Percentiles rank a stretch among this genome's conserved stretches.
Conservation (phyloP, 108 stramenopile species). For the Nitzschia putrida region DNA sequence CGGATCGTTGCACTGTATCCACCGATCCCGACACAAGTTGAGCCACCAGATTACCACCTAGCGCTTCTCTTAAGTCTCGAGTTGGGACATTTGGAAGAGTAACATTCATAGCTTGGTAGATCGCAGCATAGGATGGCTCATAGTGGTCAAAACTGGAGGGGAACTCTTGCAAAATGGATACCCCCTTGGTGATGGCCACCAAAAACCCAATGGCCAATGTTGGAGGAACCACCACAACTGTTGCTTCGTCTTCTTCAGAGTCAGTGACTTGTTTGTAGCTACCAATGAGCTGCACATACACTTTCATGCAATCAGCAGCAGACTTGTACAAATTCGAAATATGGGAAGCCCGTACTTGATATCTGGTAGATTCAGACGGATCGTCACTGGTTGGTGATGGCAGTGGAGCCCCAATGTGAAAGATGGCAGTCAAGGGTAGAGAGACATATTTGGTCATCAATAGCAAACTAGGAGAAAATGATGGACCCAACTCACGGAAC, state of each 20-base stretch:
- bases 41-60: constrained; percentile 23
- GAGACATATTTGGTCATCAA: constrained; percentile 27
- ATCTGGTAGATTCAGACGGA: not conserved
- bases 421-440: constrained; percentile 32
- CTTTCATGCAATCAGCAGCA: constrained; percentile 2
- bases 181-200: constrained; percentile 20
- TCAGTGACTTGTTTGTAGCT: not conserved
- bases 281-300: not conserved
- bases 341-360: not conserved
- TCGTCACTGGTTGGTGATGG: not conserved
- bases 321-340: constrained; percentile 1
- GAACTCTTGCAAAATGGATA: not conserved
- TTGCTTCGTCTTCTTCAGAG: not conserved
- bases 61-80: not conserved
- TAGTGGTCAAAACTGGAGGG: not conserved
- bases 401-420: too few species aligned
- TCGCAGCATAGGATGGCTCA: not conserved
- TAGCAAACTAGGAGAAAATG: constrained; percentile 13
- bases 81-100: not conserved
- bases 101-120: not conserved
- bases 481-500: constrained; percentile 1
- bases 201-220: constrained; percentile 13
- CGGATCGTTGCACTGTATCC: constrained; percentile 1
- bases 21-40: constrained; percentile 24
- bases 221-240: too few species aligned